Percentiles rank a stretch among this genome's conserved stretches.
phyloP scores from a whole-genome alignment of 2,329 filamentous ascomycete genomes.

The Neonectria coccinea region DNA sequence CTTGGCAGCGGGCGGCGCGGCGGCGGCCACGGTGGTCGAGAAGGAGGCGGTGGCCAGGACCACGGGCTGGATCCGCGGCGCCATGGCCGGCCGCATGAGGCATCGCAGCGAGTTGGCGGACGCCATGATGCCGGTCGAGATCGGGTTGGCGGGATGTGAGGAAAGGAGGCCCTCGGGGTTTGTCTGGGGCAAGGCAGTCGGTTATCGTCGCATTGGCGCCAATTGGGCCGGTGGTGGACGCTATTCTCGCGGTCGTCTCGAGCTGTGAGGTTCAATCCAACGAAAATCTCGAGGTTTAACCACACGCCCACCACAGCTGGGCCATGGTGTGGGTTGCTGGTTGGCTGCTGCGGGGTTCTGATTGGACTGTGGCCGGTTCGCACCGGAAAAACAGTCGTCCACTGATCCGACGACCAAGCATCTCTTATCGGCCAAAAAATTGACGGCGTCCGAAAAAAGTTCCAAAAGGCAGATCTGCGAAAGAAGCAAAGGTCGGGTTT shows the following conservation, averaged over 20 bases:
- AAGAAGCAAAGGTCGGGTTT: conserved; percentile 26
- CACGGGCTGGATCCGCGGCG: conserved; percentile 50
- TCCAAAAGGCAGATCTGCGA: conserved; percentile 25
- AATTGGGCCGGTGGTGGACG: conserved; percentile 45
- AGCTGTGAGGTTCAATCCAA: conserved; percentile 42
- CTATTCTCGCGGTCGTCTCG: conserved; percentile 40
- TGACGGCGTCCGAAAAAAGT: conserved; percentile 43
- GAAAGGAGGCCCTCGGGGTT: conserved; percentile 23
- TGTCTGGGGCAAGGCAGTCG: conserved; percentile 7
- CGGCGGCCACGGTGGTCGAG: conserved; percentile 52
- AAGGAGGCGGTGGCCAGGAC: conserved; percentile 54
- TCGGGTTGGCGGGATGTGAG: conserved; percentile 1
- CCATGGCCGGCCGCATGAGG: conserved; percentile 54
- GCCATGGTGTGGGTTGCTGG: conserved; percentile 18
- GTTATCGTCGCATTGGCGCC: conserved; percentile 46
- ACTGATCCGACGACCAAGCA: conserved; percentile 41
- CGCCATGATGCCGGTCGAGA: conserved; percentile 50
- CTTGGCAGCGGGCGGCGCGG: conserved; percentile 46
- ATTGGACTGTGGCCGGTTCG: conserved; percentile 32
- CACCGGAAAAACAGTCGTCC: conserved; percentile 43
- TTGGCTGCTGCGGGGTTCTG: neutral
- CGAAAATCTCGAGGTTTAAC: conserved; percentile 48
- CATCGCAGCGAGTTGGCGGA: conserved; percentile 56
- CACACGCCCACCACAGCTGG: conserved; percentile 37
- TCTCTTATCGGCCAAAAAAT: conserved; percentile 46